Percentiles rank a stretch among this genome's conserved stretches.
phyloP scores from a whole-genome alignment of 805 yeast genomes.

The Danielia reshetovae region DNA sequence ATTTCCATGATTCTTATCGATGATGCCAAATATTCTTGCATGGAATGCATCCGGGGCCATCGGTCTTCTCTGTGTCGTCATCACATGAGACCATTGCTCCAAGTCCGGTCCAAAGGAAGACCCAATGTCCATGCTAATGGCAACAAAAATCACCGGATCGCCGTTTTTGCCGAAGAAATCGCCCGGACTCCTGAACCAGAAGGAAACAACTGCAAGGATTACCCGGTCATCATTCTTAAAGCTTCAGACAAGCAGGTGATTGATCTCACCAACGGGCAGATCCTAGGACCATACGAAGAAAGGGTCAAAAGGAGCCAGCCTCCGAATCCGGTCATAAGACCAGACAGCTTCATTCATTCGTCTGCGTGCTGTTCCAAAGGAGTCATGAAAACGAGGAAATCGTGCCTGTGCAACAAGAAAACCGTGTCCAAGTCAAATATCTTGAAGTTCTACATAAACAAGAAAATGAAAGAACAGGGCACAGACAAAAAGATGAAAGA shows the following conservation, averaged over 20 bases:
- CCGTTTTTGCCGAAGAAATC: slow-evolving; percentile 50
- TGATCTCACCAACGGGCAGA: slow-evolving; percentile 33
- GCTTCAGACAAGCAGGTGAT: slow-evolving; percentile 38
- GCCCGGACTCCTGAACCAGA: slow-evolving; percentile 4
- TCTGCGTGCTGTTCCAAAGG: slow-evolving; percentile 31
- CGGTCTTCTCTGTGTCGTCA: slow-evolving; percentile 85
- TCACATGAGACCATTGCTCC: slow-evolving; percentile 70
- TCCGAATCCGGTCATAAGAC: slow-evolving; percentile 8
- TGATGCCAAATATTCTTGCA: slow-evolving; percentile 78
- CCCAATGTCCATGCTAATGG: slow-evolving; percentile 59
- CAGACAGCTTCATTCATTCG: slow-evolving; percentile 32
- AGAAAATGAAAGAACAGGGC: slow-evolving; percentile 13
- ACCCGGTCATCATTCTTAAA: slow-evolving; percentile 32
- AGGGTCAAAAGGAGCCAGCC: slow-evolving; percentile 2
- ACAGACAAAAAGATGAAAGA: not conserved
- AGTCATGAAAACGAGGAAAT: slow-evolving; percentile 15
- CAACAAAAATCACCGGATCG: slow-evolving; percentile 51
- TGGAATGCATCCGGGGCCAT: slow-evolving; percentile 89
- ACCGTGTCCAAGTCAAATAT: slow-evolving; percentile 34
- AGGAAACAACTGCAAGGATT: slow-evolving; percentile 9
- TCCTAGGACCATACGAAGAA: slow-evolving; percentile 37
- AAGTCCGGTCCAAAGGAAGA: slow-evolving; percentile 87
- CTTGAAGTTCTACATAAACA: slow-evolving; percentile 27
- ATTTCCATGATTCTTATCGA: slow-evolving; percentile 67
- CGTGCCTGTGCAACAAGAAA: slow-evolving; percentile 30